A percentile compares a stretch with the other conserved stretches of the same genome.
These are phyloP conservation scores for Theileria equi DNA, from an alignment of 169 alveolate genomes.

Conservation along the genomic window DNA sequence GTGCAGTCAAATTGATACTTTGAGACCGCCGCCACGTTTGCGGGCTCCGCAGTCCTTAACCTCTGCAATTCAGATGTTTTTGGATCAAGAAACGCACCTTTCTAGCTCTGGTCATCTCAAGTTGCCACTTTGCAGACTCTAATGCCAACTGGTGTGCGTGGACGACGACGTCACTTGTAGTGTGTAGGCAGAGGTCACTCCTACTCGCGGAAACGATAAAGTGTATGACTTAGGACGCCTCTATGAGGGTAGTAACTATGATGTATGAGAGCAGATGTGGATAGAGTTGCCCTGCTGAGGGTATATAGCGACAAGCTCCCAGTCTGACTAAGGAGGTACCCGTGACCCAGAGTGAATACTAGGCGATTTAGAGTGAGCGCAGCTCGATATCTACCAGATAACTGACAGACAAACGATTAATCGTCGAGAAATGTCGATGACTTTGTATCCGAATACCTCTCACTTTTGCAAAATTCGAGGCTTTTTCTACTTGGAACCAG, in stretches of 20 bases:
- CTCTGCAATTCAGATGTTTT: slow-evolving; percentile 2
- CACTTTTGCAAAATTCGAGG: slow-evolving; percentile 18
- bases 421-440: no score
- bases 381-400: no score
- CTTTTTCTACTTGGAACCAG: slow-evolving; percentile 6
- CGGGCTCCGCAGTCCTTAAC: not conserved
- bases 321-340: no score
- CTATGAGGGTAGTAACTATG: no score
- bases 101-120: slow-evolving; percentile 23
- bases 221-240: not conserved
- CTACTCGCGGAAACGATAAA: not conserved
- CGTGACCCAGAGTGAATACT: no score
- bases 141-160: not conserved
- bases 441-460: slow-evolving; percentile 8
- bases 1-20: slow-evolving; percentile 20
- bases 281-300: no score
- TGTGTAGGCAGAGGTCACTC: not conserved
- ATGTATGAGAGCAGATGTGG: no score
- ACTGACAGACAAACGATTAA: no score
- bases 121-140: not conserved
- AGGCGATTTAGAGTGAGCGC: no score
- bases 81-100: slow-evolving; percentile 24
- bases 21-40: no score
- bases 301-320: no score
- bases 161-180: not conserved